phyloP scores from a whole-genome alignment of 768 basidiomycete genomes.

The Tulasnella sp. region DNA sequence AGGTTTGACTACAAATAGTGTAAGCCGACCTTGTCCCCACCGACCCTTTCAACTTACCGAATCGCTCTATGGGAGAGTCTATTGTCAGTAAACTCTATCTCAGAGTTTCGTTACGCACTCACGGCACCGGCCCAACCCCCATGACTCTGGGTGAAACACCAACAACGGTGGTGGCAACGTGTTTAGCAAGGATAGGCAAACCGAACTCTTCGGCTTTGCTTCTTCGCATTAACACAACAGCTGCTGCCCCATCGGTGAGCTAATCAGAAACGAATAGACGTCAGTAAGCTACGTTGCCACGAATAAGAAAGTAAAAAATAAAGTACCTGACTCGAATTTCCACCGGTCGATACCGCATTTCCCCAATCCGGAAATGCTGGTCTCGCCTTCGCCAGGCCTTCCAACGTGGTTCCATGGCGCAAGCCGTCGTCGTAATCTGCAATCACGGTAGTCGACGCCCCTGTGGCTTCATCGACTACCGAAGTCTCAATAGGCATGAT shows the following conservation, averaged over 20 bases:
- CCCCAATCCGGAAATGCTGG: conserved; percentile 84
- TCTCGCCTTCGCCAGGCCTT: conserved; percentile 70
- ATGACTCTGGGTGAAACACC: conserved; percentile 62
- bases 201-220: conserved; percentile 67
- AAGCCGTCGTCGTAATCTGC: conserved; percentile 81
- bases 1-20: conserved; percentile 36
- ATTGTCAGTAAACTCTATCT: neutral
- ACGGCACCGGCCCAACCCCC: conserved; percentile 69
- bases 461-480: conserved; percentile 24
- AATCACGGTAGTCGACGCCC: conserved; percentile 28
- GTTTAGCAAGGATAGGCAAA: conserved; percentile 76
- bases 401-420: conserved; percentile 69
- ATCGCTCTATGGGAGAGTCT: neutral
- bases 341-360: conserved; percentile 60
- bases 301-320: neutral
- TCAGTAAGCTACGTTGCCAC: neutral
- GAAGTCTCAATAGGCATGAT: conserved; percentile 67
- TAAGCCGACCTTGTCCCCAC: neutral
- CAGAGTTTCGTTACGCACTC: neutral
- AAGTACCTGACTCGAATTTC: conserved; percentile 66
- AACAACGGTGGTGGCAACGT: conserved; percentile 65
- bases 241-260: conserved; percentile 85
- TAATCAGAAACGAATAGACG: conserved; percentile 25
- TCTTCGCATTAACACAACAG: conserved; percentile 75
- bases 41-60: neutral